Percentiles rank a stretch among this genome's conserved stretches.
These are phyloP conservation scores for Voacanga thouarsii DNA, from an alignment of 257 asterid genomes.

Conservation along the genomic window DNA sequence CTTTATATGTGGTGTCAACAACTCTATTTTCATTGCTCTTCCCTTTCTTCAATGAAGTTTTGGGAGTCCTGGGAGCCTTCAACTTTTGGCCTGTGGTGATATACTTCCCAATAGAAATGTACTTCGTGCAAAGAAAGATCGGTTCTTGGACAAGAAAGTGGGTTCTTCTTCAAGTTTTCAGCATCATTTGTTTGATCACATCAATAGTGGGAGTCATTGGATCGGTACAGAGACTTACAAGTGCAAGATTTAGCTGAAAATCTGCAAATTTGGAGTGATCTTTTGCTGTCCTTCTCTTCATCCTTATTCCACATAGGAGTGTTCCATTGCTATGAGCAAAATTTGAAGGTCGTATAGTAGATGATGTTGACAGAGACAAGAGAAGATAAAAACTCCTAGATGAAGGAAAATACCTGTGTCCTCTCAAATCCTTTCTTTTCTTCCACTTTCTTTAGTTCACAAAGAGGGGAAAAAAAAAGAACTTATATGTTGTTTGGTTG, in stretches of 20 bases:
- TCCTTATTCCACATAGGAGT: background rate
- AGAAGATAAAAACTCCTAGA: no score
- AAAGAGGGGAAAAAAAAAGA: no score
- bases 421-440: no score
- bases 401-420: no score
- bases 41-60: slow-evolving; percentile 67
- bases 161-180: slow-evolving; percentile 53
- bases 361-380: background rate
- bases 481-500: no score
- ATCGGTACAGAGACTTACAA: slow-evolving; percentile 53
- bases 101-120: slow-evolving; percentile 72
- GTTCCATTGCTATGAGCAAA: background rate
- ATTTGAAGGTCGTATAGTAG: background rate
- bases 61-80: slow-evolving; percentile 64
- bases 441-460: no score
- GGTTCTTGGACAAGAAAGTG: slow-evolving; percentile 54
- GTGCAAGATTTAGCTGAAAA: slow-evolving; percentile 37
- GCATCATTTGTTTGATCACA: slow-evolving; percentile 38
- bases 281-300: background rate
- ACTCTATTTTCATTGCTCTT: slow-evolving; percentile 46
- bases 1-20: slow-evolving; percentile 53
- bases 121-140: slow-evolving; percentile 48
- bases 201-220: slow-evolving; percentile 53
- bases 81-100: slow-evolving; percentile 65
- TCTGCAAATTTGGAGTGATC: background rate